Evolutionary conservation across 2,329 filamentous ascomycete species (phyloP).

Genomic region (Fusarium fracticaudum): DNA sequence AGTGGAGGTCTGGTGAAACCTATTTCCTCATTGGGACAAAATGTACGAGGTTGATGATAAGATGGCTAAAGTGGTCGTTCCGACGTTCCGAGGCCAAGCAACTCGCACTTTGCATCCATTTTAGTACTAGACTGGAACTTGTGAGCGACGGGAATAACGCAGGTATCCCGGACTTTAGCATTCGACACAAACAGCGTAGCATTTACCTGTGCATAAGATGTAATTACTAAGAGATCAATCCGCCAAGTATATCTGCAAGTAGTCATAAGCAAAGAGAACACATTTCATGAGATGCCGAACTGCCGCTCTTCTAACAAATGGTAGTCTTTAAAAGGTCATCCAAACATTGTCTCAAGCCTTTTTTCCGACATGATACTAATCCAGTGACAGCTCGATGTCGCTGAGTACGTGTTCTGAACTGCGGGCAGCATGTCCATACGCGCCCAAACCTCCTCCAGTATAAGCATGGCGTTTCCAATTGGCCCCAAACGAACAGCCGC

Average conservation of each 20-base stretch:
- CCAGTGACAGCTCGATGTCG: conserved; percentile 7
- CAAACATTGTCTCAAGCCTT: conserved; percentile 21
- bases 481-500: conserved; percentile 9
- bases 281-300: background rate
- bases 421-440: conserved; percentile 3
- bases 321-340: background rate
- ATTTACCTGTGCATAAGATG: background rate
- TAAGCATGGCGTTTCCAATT: background rate
- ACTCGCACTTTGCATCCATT: background rate
- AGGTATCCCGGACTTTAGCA: too few species aligned
- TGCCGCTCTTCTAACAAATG: too few species aligned
- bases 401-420: background rate
- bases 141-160: background rate
- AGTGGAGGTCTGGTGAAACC: background rate
- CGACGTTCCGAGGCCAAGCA: background rate
- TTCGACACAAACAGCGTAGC: background rate
- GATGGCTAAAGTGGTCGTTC: background rate
- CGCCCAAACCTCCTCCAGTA: conserved; percentile 27
- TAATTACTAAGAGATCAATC: too few species aligned
- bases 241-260: background rate
- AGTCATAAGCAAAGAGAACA: background rate
- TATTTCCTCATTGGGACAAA: conserved; percentile 8
- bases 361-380: conserved; percentile 25
- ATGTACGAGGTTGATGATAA: conserved; percentile 1
- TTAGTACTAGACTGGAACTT: background rate